Evolutionary conservation across 768 basidiomycete genomes (phyloP).

Genomic region (Rhizopogon vesiculosus): DNA sequence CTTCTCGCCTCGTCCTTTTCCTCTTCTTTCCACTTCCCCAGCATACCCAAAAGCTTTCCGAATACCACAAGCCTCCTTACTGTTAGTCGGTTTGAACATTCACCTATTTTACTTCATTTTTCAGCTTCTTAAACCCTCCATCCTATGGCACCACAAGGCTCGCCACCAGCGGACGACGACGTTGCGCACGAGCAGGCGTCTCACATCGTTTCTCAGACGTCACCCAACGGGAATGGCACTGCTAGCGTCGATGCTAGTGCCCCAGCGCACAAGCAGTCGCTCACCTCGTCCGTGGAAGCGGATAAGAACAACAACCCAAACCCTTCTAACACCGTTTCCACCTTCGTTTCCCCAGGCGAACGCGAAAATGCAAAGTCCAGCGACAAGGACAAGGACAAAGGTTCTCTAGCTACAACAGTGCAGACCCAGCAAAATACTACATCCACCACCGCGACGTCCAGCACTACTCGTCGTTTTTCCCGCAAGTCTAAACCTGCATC

Average conservation of each 20-base stretch:
- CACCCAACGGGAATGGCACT: conserved; percentile 23
- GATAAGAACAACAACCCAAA: conserved; percentile 33
- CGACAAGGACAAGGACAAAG: conserved; percentile 39
- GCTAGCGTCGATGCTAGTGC: conserved; percentile 15
- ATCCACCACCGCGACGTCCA: conserved; percentile 16
- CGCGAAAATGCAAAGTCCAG: conserved; percentile 25
- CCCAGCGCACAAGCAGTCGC: conserved; percentile 24
- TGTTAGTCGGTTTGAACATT: not conserved
- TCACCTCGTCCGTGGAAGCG: conserved; percentile 27
- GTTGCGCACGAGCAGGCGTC: conserved; percentile 15
- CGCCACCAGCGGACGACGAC: conserved; percentile 11
- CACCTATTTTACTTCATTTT: conserved; percentile 1
- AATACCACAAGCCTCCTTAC: not conserved
- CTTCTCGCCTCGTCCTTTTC: conserved; percentile 12
- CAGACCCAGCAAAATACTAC: conserved; percentile 36
- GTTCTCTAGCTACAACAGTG: conserved; percentile 39
- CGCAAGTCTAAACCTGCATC: conserved; percentile 18
- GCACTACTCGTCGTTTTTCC: conserved; percentile 24
- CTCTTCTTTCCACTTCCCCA: conserved; percentile 4
- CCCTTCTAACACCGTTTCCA: conserved; percentile 24
- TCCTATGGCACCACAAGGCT: conserved; percentile 22
- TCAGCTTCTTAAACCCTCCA: conserved; percentile 1
- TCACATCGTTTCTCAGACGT: conserved; percentile 12
- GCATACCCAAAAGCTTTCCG: conserved; percentile 26
- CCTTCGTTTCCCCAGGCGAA: conserved; percentile 20